Conservation (phyloP, 106 monocot genomes). For the Dendrobium chrysotoxum region DNA sequence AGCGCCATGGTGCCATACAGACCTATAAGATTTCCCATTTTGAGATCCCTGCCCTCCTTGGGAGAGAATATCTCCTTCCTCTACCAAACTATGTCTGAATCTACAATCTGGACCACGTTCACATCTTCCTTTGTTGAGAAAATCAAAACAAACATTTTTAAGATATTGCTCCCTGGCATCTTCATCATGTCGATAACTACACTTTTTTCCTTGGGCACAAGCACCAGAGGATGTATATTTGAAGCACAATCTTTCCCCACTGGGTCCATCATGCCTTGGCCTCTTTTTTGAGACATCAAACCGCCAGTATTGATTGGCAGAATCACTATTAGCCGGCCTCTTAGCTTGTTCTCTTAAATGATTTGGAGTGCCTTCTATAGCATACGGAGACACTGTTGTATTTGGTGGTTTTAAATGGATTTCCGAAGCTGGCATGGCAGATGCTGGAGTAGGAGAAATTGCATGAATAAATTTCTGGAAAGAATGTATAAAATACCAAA, state of each 20-base stretch:
- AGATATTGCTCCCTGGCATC: constrained; percentile 59
- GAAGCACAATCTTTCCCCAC: constrained; percentile 60
- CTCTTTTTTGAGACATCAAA: constrained; percentile 71
- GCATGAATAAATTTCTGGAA: constrained; percentile 98
- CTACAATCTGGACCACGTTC: constrained; percentile 83
- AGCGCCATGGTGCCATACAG: constrained; percentile 6
- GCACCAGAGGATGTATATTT: constrained; percentile 79
- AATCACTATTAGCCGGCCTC: constrained; percentile 19
- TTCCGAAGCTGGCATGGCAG: constrained; percentile 59
- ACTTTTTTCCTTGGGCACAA: constrained; percentile 63
- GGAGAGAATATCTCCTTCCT: constrained; percentile 33
- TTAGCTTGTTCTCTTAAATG: constrained; percentile 34
- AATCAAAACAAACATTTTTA: constrained; percentile 98
- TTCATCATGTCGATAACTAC: constrained; percentile 70
- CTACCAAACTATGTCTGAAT: constrained; percentile 59
- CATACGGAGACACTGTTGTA: constrained; percentile 73
- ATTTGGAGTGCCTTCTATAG: constrained; percentile 4
- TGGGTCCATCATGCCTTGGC: constrained; percentile 35
- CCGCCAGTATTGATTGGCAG: constrained; percentile 74
- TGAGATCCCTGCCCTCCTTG: constrained; percentile 21
- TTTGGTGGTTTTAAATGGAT: constrained; percentile 49
- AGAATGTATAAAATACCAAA: background rate
- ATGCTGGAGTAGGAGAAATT: constrained; percentile 96
- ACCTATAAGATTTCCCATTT: constrained; percentile 30
- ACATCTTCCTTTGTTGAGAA: constrained; percentile 94